Evolutionary conservation across 148 eudicot genomes (phyloP), one percentile per base, ranked within the genome.

Genomic region (Cornus florida): DNA sequence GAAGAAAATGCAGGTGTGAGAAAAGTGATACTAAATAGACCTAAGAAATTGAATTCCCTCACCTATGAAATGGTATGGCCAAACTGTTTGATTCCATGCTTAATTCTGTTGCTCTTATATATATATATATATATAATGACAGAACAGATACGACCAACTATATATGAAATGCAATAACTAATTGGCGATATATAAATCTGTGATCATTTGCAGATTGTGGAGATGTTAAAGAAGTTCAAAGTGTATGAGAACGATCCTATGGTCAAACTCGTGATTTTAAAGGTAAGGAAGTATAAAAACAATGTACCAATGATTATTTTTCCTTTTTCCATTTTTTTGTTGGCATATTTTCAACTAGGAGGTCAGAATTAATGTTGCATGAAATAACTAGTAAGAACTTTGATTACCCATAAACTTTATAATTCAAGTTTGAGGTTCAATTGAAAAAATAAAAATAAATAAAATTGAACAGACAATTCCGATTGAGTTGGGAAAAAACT

Each of bases 51-150:
- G 53, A 81, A 81, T 46, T 13, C 69, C 71, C 75, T 81, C 64
- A 81, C 23, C 53, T 66, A 75, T 76, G 75, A 75, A 59, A 81
- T 81, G 83, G 83, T 81, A 75, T 46, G 70, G 11, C 12, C 12
- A 48, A 48, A 48, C 53, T 7, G 11, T 48, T 48, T 48, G 22
- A 4, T 14, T 67, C 5, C 38, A 35, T 35, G 38, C 38, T 35
- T 48, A 43, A 6, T 43, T 43, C 8, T 77, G 80, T 65, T 48
- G 66, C 46, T n/a, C 79, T n/a, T n/a, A 77, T 31, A 32, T 31
- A 70, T 7, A 48, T 8, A 48, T 48, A 48, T 48, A 48, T 48
- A 48, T 48, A 28, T 28, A 28, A 28, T 28, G 28, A 28, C 28
- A 28, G 28, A 28, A 28, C 28, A 28, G 28, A 28, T 28, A 28